Conservation (phyloP, 164 flowering plant species). For the Stephania yunnanensis region DNA sequence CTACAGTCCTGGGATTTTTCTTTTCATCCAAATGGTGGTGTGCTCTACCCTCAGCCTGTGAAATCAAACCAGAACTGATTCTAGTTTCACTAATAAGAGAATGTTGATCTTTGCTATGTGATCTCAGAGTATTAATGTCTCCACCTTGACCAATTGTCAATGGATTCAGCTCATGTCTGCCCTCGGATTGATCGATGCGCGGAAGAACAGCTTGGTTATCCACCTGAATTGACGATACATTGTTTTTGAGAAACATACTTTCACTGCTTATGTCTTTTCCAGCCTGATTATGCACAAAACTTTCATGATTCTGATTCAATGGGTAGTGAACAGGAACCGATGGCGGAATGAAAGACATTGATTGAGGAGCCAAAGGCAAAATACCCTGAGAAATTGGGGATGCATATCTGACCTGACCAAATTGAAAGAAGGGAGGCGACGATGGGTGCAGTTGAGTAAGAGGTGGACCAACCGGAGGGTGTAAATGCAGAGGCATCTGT, state of each 20-base stretch:
- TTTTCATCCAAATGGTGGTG: slow-evolving; percentile 17
- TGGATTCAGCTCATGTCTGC: slow-evolving; percentile 14
- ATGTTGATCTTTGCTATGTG: slow-evolving; percentile 18
- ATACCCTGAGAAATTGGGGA: slow-evolving; percentile 75
- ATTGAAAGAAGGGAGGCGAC: slow-evolving; percentile 80
- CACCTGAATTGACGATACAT: slow-evolving; percentile 16
- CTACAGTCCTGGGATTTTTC: slow-evolving; percentile 22
- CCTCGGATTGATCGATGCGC: slow-evolving; percentile 26
- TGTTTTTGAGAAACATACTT: slow-evolving; percentile 21
- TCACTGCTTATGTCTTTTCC: slow-evolving; percentile 28
- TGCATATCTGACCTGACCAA: slow-evolving; percentile 84
- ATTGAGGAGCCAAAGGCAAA: slow-evolving; percentile 59
- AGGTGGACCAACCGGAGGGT: slow-evolving; percentile 68
- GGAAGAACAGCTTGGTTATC: slow-evolving; percentile 29
- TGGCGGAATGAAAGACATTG: slow-evolving; percentile 65
- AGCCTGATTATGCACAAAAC: slow-evolving; percentile 28
- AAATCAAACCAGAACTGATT: slow-evolving; percentile 16
- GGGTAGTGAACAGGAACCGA: slow-evolving; percentile 40
- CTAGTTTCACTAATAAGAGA: slow-evolving; percentile 23
- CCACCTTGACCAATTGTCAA: slow-evolving; percentile 21
- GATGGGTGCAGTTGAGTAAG: slow-evolving; percentile 62
- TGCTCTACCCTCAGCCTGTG: slow-evolving; percentile 24
- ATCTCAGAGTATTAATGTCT: slow-evolving; percentile 16
- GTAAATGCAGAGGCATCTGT: slow-evolving; percentile 94
- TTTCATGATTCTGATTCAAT: slow-evolving; percentile 38